Conservation (phyloP, 2,329 filamentous ascomycete species). For the Hypoxylon sp. region DNA sequence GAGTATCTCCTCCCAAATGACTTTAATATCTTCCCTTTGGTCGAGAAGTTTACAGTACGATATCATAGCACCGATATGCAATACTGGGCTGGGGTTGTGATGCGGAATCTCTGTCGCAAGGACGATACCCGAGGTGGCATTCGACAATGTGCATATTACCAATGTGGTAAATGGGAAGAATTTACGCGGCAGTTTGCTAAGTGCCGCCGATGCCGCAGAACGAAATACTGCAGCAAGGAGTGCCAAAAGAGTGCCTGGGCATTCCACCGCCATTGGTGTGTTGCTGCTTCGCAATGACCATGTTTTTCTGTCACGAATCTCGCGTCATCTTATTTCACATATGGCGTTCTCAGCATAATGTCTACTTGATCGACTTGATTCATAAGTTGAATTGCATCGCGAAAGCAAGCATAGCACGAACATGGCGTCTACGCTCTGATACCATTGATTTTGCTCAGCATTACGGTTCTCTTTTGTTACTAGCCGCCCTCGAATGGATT, state of each 20-base stretch:
- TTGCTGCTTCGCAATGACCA: constrained; percentile 74
- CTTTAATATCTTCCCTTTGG: constrained; percentile 97
- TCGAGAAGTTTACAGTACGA: constrained; percentile 97
- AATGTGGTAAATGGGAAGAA: constrained; percentile 99
- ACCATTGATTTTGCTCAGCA: constrained; percentile 57
- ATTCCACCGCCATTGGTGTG: constrained; percentile 98
- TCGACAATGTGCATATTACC: constrained; percentile 96
- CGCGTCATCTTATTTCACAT: constrained; percentile 50
- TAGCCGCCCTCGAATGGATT: constrained; percentile 36
- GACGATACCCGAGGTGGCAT: constrained; percentile 96
- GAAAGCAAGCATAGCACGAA: constrained; percentile 58
- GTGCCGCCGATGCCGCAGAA: constrained; percentile 93
- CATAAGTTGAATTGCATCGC: constrained; percentile 57
- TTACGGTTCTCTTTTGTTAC: constrained; percentile 55
- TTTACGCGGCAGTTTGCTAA: constrained; percentile 97
- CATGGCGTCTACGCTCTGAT: constrained; percentile 58
- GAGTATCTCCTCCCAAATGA: constrained; percentile 95
- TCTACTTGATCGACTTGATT: constrained; percentile 55
- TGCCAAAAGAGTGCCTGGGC: constrained; percentile 99
- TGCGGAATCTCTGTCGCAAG: constrained; percentile 98
- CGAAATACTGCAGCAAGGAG: constrained; percentile 99
- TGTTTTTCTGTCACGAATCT: constrained; percentile 32
- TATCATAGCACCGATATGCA: constrained; percentile 98
- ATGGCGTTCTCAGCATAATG: constrained; percentile 57
- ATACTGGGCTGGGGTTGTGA: constrained; percentile 99